Evolutionary conservation across 2,329 filamentous ascomycete species (phyloP), one percentile per base, ranked within the genome.

Genomic region (Exophiala aquamarina): DNA sequence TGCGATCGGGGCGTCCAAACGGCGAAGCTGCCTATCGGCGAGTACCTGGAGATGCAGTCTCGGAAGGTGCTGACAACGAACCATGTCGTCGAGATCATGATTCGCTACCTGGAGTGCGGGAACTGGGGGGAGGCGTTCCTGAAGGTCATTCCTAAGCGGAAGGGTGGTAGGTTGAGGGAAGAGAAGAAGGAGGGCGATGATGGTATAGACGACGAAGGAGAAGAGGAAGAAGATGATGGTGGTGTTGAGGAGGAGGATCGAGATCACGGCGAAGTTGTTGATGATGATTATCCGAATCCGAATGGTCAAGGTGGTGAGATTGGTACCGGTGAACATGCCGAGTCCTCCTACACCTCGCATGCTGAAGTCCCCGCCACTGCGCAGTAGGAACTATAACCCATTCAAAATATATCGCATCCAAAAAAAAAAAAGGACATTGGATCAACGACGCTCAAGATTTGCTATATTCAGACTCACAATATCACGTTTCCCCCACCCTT

Each of bases 11-110:
- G 49, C 17, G 82, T 98, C 59, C 85, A 86, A 55, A 97, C 93
- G 0, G 93, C 92, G 2, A 91, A 89, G 64, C 68, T 98, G 45
- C 93, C 93, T 0, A 97, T 98, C 60, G 89, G 90, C n/a, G 84
- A 97, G 54, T 97, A 89, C 66, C 85, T 98, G 75, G 79, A 89
- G 55, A 94, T 98, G 87, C 79, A 84, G 46, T 91, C 86, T 59
- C 82, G 93, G 23, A 82, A 86, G 59, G 88, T 98, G 3, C 72
- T 98, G 47, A 85, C 92, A 3, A 96, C 92, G 6, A 98, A 97
- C 63, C 93, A 98, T 63, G 93, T 98, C 1, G 81, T 93, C 37
- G 92, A 97, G 69, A 97, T 98, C 54, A 95, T 98, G 89, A 71
- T 95, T 36, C 84, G 83, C 56, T 98, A 91, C 90, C 69, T 98